Conservation (phyloP, 2,329 filamentous ascomycete species). For the Alternaria ethzedia region DNA sequence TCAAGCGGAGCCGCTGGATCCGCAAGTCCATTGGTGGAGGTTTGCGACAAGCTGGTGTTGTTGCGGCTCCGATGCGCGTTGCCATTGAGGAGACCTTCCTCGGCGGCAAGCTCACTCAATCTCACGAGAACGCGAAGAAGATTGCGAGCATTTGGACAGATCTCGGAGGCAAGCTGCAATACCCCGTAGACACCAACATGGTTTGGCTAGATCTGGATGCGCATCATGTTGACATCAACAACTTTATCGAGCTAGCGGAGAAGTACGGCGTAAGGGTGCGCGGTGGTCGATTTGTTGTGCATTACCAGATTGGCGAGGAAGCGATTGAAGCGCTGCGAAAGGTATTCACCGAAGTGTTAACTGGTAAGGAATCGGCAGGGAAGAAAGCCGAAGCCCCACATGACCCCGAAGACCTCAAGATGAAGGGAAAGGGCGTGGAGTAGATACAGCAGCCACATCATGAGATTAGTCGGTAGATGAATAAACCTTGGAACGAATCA, state of each 20-base stretch:
- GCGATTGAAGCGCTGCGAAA: slow-evolving; percentile 58
- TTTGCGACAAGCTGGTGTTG: slow-evolving; percentile 75
- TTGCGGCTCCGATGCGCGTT: slow-evolving; percentile 76
- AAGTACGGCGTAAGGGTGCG: slow-evolving; percentile 64
- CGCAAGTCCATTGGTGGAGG: slow-evolving; percentile 83
- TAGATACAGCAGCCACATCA: slow-evolving; percentile 16
- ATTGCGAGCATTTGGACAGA: slow-evolving; percentile 71
- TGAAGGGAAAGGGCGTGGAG: slow-evolving; percentile 40
- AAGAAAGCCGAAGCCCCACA: slow-evolving; percentile 30
- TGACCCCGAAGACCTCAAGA: slow-evolving; percentile 33
- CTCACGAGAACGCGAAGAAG: slow-evolving; percentile 67
- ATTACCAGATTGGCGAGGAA: slow-evolving; percentile 75
- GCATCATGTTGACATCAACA: slow-evolving; percentile 60
- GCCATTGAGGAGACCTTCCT: slow-evolving; percentile 82
- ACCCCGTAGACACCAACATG: slow-evolving; percentile 89
- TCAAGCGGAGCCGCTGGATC: slow-evolving; percentile 75
- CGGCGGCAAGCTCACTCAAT: slow-evolving; percentile 65
- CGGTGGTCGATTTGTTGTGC: slow-evolving; percentile 68
- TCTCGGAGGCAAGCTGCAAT: slow-evolving; percentile 70
- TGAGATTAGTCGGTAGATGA: neutral
- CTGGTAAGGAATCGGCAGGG: slow-evolving; percentile 23
- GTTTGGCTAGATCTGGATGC: slow-evolving; percentile 78
- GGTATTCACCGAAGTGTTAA: slow-evolving; percentile 33
- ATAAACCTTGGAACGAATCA: slow-evolving; percentile 2
- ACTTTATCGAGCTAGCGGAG: slow-evolving; percentile 62